Evolutionary conservation across 805 yeast species (phyloP).

Genomic region (Tetrapisispora phaffii): DNA sequence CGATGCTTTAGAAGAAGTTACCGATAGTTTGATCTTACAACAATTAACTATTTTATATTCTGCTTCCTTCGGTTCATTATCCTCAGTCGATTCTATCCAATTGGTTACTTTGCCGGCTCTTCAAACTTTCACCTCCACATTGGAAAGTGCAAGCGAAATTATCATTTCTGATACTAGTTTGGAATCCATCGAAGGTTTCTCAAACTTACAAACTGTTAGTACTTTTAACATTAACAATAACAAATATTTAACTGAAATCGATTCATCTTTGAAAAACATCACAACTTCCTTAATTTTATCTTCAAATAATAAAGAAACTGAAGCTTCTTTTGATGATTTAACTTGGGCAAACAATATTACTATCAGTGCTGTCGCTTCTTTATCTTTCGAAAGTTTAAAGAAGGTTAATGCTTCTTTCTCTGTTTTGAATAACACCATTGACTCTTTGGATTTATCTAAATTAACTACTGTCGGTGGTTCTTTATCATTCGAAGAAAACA

Average conservation of each 20-base stretch:
- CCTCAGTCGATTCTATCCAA: constrained; percentile 71
- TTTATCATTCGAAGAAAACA: constrained; percentile 65
- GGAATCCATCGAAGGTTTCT: constrained; percentile 57
- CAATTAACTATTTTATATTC: constrained; percentile 56
- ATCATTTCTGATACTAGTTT: constrained; percentile 66
- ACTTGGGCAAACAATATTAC: constrained; percentile 81
- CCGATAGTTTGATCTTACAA: constrained; percentile 55
- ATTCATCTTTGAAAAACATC: constrained; percentile 64
- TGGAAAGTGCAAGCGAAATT: constrained; percentile 63
- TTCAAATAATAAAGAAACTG: constrained; percentile 72
- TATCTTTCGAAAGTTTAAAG: constrained; percentile 59
- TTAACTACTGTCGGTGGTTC: constrained; percentile 69
- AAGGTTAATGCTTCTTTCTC: constrained; percentile 74
- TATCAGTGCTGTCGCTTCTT: constrained; percentile 67
- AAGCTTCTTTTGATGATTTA: constrained; percentile 58
- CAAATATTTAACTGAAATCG: constrained; percentile 58
- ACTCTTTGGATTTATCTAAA: constrained; percentile 42
- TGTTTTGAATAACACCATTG: constrained; percentile 62
- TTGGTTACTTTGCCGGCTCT: constrained; percentile 85
- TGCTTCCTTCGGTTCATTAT: constrained; percentile 66
- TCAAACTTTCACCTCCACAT: constrained; percentile 54
- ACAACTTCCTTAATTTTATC: constrained; percentile 69
- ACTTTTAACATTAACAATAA: constrained; percentile 87
- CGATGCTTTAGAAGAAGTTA: constrained; percentile 63
- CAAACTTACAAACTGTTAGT: constrained; percentile 35